Base-by-base conservation (phyloP, 352 stramenopile genomes). In the Thraustotheca clavata region DNA sequence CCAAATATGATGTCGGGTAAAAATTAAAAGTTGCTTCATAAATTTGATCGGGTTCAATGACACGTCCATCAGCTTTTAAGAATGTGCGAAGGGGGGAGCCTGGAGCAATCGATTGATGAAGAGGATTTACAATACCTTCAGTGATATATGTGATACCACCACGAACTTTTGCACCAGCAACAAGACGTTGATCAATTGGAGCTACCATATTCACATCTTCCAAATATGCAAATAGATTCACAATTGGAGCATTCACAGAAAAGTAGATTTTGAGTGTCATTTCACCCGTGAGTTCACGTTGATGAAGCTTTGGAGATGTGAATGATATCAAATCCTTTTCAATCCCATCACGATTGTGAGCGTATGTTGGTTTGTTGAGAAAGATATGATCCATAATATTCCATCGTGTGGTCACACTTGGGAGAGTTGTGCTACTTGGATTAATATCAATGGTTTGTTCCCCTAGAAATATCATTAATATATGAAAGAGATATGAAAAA, bases 21-120 rank as follows among this genome's bases (percentile, higher is more conserved):
- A 92, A 92, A 20, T 76, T 77, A 49, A 92, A 75, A 65, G 88
- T 76, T 35, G 83, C 81, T 66, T 92, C 79, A 71, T 92, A 89
- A 4, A 92, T 78, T 49, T 80, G 69, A 43, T 73, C 76, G 18
- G 79, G 69, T 31, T 80, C 71, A 49, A 92, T 85, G 65, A 79
- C 69, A 41, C 79, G 77, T 46, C 71, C 66, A 52, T 92, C 71
- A 24, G 71, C 67, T 57, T 79, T 83, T 49, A 73, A 68, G 71
- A 87, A 92, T 47, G 80, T 89, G 63, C 87, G 72, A 33, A 88
- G 77, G n/a, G 72, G 75, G 60, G 76, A 77, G 50, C 82, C 78
- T 14, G 74, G 70, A 9, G 73, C 71, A 39, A 92, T 71, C 0
- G 80, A 76, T 62, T 75, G 69, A 71, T 92, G 83, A 49, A 87